Evolutionary conservation across 1,284 basidiomycete genomes (phyloP).

Genomic region (Cystobasidium slooffiae): DNA sequence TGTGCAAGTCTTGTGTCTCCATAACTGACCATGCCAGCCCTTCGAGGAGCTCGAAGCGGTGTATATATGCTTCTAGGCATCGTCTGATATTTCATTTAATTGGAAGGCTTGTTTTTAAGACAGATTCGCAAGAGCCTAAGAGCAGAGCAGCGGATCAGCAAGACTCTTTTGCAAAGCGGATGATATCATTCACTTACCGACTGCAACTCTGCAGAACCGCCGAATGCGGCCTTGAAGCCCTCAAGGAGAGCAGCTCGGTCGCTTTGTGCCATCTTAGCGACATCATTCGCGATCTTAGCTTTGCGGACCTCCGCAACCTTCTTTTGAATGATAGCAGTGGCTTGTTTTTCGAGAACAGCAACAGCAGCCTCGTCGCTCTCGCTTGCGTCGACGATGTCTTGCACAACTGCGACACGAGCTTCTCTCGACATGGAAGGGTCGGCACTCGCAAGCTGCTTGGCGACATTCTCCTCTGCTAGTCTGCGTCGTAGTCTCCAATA

Average conservation of each 20-base stretch:
- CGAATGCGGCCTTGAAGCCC: constrained; percentile 47
- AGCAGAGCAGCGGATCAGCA: no score
- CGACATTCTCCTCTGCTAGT: constrained; percentile 58
- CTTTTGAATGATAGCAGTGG: constrained; percentile 45
- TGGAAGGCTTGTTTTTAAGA: background rate
- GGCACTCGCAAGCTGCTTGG: constrained; percentile 53
- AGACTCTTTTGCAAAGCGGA: no score
- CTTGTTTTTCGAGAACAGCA: constrained; percentile 53
- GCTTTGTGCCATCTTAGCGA: constrained; percentile 53
- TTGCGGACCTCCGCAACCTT: constrained; percentile 52
- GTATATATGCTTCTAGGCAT: no score
- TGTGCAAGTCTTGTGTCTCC: no score
- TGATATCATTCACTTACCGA: constrained; percentile 11
- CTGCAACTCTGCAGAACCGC: constrained; percentile 28
- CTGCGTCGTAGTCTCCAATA: constrained; percentile 86
- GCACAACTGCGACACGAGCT: constrained; percentile 51
- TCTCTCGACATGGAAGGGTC: constrained; percentile 54
- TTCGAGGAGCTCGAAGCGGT: no score
- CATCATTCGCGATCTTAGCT: constrained; percentile 52
- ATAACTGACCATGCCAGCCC: no score
- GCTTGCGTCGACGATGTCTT: constrained; percentile 50
- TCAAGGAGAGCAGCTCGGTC: constrained; percentile 48
- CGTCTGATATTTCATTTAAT: background rate
- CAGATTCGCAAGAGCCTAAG: constrained; percentile 25
- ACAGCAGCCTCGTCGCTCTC: constrained; percentile 53